Conservation (phyloP, 108 stramenopile genomes). For the Pseudonitzschia multistriata region DNA sequence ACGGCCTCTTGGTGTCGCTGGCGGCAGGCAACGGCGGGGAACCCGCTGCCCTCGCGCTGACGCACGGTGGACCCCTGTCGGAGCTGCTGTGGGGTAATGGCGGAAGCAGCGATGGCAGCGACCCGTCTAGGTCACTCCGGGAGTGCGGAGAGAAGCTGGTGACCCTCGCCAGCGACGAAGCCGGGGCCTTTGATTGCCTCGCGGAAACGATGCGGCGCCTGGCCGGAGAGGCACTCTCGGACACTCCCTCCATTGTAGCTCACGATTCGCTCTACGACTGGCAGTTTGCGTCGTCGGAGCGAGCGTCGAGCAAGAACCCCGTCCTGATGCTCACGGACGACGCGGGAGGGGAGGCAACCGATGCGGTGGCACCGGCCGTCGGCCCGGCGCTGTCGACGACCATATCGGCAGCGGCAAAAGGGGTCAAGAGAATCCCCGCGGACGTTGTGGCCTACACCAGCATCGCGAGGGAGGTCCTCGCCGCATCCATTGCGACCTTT, state of each 20-base stretch:
- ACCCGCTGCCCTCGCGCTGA: not conserved
- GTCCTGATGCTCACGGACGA: slow-evolving; percentile 7
- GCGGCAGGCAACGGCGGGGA: slow-evolving; percentile 17
- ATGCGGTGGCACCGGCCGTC: not conserved
- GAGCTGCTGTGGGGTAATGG: not conserved
- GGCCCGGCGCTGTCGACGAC: not conserved
- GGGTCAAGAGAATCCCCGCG: not conserved
- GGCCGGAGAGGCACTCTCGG: slow-evolving; percentile 8
- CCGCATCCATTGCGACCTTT: slow-evolving; percentile 52
- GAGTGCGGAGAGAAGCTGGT: slow-evolving; percentile 40
- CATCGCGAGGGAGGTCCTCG: slow-evolving; percentile 60
- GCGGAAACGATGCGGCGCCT: slow-evolving; percentile 34
- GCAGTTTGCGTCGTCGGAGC: slow-evolving; percentile 21
- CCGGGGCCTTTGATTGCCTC: slow-evolving; percentile 57
- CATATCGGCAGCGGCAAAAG: not conserved
- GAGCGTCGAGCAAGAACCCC: not conserved
- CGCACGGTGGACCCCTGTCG: not conserved
- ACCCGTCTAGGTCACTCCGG: not conserved
- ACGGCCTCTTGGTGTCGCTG: slow-evolving; percentile 59
- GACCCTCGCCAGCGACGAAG: slow-evolving; percentile 49
- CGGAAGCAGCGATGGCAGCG: not conserved
- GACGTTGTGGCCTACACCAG: slow-evolving; percentile 52
- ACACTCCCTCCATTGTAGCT: not conserved
- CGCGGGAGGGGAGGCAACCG: not conserved
- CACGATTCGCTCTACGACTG: slow-evolving; percentile 31